Evolutionary conservation across 2,329 filamentous ascomycete genomes (phyloP).

Genomic region (Cladophialophora immunda): DNA sequence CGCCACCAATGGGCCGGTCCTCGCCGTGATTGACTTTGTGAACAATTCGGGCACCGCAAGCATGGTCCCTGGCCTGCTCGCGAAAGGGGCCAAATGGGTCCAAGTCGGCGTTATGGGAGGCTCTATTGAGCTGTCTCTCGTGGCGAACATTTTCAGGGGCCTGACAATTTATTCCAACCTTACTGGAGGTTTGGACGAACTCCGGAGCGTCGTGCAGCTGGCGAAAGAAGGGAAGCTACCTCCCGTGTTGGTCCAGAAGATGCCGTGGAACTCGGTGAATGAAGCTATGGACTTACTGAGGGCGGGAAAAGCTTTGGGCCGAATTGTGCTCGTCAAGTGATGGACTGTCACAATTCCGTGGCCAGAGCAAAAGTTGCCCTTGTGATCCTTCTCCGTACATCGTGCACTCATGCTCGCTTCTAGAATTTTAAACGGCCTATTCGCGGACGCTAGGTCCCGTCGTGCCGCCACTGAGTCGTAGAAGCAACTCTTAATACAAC

Average conservation of each 20-base stretch:
- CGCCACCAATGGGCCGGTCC: conserved; percentile 24
- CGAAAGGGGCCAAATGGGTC: conserved; percentile 34
- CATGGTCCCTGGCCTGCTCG: conserved; percentile 15
- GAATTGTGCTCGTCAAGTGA: conserved; percentile 23
- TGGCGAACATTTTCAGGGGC: conserved; percentile 17
- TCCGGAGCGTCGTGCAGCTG: conserved; percentile 21
- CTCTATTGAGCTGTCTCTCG: conserved; percentile 29
- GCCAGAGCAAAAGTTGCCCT: no score
- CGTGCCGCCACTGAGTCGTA: no score
- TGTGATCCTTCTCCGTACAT: no score
- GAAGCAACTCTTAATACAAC: no score
- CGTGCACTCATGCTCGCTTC: no score
- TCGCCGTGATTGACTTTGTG: conserved; percentile 34
- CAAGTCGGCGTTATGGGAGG: conserved; percentile 35
- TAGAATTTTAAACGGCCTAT: no score
- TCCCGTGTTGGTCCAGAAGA: conserved; percentile 22
- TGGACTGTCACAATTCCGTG: no score
- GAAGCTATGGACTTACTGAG: conserved; percentile 30
- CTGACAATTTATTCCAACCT: conserved; percentile 26
- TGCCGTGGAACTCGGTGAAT: conserved; percentile 26
- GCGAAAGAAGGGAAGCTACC: conserved; percentile 26
- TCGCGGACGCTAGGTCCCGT: no score
- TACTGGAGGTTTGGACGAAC: conserved; percentile 27
- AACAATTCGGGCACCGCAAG: conserved; percentile 32
- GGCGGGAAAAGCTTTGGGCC: conserved; percentile 29